These are phyloP conservation scores for Alternaria arbusti DNA, from an alignment of 2,329 filamentous ascomycete species.

Conservation along the genomic window DNA sequence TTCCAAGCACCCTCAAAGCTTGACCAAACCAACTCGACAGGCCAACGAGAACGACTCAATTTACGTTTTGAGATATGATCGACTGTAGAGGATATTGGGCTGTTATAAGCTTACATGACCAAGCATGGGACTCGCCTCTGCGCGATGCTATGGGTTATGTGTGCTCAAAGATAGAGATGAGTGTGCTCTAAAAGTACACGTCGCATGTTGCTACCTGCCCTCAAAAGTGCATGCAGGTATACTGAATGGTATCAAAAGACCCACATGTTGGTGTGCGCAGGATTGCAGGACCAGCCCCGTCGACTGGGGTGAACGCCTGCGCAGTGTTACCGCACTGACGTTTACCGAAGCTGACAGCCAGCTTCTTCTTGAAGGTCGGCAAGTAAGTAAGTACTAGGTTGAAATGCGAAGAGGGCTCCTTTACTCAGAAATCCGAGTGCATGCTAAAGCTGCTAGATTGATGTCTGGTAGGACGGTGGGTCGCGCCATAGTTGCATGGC, in stretches of 20 bases:
- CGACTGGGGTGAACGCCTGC: not conserved
- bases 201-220: not conserved
- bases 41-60: not conserved
- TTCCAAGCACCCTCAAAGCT: conserved; percentile 2
- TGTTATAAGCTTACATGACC: not conserved
- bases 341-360: not conserved
- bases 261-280: not conserved
- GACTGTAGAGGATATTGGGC: not conserved
- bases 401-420: not conserved
- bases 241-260: not conserved
- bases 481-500: conserved; percentile 1
- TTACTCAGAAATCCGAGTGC: not conserved
- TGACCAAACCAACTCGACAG: not conserved
- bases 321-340: not conserved
- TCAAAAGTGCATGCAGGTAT: not conserved
- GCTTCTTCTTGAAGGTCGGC: not conserved
- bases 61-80: not conserved
- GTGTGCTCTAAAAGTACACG: not conserved
- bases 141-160: not conserved
- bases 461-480: conserved; percentile 5
- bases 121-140: not conserved
- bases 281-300: not conserved
- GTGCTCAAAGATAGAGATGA: not conserved
- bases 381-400: not conserved
- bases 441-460: not conserved